A percentile compares a stretch with the other conserved stretches of the same genome.
Evolutionary conservation across 176 grass and related monocot genomes (phyloP).

Genomic region (Oryza brachyantha): DNA sequence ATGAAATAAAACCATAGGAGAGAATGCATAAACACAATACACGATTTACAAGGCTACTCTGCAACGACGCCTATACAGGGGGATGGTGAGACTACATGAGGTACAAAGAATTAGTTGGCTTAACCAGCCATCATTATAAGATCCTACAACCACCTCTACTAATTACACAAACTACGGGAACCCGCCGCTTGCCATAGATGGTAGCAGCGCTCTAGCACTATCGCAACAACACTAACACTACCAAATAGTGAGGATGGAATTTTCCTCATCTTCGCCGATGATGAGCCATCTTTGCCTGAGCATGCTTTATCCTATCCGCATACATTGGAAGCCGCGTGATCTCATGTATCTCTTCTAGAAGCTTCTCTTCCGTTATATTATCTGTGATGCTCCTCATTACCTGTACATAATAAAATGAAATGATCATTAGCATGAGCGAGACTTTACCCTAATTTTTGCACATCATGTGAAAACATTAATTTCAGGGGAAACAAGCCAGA

Average conservation of each 20-base stretch:
- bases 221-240: slow-evolving; percentile 29
- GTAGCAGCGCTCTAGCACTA: slow-evolving; percentile 24
- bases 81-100: slow-evolving; percentile 14
- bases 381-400: slow-evolving; percentile 93
- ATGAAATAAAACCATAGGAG: slow-evolving; percentile 49
- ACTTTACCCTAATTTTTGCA: not conserved
- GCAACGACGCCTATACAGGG: slow-evolving; percentile 36
- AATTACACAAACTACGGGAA: slow-evolving; percentile 58
- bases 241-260: not conserved
- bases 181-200: slow-evolving; percentile 18
- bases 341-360: slow-evolving; percentile 66
- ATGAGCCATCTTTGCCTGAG: slow-evolving; percentile 52
- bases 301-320: slow-evolving; percentile 59
- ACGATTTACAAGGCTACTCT: slow-evolving; percentile 60
- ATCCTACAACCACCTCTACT: slow-evolving; percentile 44
- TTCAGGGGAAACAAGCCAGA: not conserved
- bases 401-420: slow-evolving; percentile 25
- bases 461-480: not conserved
- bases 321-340: slow-evolving; percentile 81
- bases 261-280: slow-evolving; percentile 44
- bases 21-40: slow-evolving; percentile 48
- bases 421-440: not conserved
- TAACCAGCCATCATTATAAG: slow-evolving; percentile 35
- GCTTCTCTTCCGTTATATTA: slow-evolving; percentile 85
- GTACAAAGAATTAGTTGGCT: slow-evolving; percentile 60